Evolutionary conservation across 2,329 filamentous ascomycete species (phyloP).

Genomic region (Uncinocarpus reesii): DNA sequence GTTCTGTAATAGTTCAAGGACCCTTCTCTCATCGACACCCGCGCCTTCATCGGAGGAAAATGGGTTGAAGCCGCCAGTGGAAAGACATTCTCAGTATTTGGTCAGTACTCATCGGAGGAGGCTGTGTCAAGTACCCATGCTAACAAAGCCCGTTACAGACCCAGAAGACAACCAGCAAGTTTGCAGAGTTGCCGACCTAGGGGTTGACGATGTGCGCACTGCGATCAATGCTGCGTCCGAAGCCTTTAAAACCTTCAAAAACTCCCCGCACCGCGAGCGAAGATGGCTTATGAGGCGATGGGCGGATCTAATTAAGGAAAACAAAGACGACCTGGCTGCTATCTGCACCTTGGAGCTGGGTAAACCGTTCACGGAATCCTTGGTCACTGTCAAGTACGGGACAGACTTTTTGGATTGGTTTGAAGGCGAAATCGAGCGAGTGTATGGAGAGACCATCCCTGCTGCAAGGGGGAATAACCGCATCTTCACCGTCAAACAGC

Average conservation of each 20-base stretch:
- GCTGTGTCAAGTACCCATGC: neutral
- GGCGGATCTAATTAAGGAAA: constrained; percentile 18
- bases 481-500: constrained; percentile 10
- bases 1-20: constrained; percentile 11
- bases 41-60: constrained; percentile 13
- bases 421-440: constrained; percentile 8
- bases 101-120: neutral
- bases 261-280: constrained; percentile 27
- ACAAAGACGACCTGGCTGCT: constrained; percentile 31
- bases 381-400: constrained; percentile 14
- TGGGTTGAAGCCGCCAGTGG: constrained; percentile 9
- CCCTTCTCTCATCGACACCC: constrained; percentile 12
- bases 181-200: constrained; percentile 11
- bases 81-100: constrained; percentile 12
- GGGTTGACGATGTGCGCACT: constrained; percentile 4
- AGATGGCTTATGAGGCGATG: constrained; percentile 16
- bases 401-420: constrained; percentile 14
- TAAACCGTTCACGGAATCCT: constrained; percentile 16
- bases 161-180: constrained; percentile 14
- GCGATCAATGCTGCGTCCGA: constrained; percentile 9
- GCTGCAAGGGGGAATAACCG: constrained; percentile 8
- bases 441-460: constrained; percentile 10
- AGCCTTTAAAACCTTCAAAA: constrained; percentile 49
- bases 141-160: constrained; percentile 5
- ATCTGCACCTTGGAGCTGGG: constrained; percentile 27